Percentiles rank a stretch among this genome's conserved stretches.
Evolutionary conservation across 305 asterid species (phyloP).

Genomic region (Fraxinus paxiana): DNA sequence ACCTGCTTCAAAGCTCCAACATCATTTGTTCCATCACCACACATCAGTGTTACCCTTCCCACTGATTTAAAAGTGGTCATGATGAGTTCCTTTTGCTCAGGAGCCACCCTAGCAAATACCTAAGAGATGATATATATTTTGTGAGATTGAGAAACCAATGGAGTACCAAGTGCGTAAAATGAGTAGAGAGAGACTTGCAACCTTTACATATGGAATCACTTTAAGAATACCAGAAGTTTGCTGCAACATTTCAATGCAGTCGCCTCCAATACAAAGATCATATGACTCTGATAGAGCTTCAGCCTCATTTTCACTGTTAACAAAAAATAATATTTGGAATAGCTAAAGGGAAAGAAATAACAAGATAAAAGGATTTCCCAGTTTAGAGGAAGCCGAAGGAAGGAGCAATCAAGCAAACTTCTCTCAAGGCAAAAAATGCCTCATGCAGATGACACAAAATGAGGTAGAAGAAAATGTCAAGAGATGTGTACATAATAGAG

Average conservation of each 20-base stretch:
- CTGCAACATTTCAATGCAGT: slow-evolving; percentile 91
- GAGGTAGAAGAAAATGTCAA: neutral
- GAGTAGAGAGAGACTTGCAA: slow-evolving; percentile 21
- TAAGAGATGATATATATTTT: slow-evolving; percentile 24
- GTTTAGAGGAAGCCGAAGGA: neutral
- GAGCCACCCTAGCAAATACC: slow-evolving; percentile 99
- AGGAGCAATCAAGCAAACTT: slow-evolving; percentile 13
- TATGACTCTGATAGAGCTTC: slow-evolving; percentile 69
- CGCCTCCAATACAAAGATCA: slow-evolving; percentile 96
- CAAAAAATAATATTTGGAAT: slow-evolving; percentile 18
- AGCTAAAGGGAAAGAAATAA: slow-evolving; percentile 17
- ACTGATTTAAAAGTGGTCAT: slow-evolving; percentile 88
- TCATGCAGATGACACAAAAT: slow-evolving; percentile 2
- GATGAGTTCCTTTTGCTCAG: slow-evolving; percentile 97
- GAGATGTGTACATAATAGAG: slow-evolving; percentile 3
- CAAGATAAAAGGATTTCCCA: neutral
- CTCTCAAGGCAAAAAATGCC: neutral
- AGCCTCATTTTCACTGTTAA: slow-evolving; percentile 65
- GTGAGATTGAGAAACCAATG: slow-evolving; percentile 14
- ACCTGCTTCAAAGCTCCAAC: slow-evolving; percentile 99
- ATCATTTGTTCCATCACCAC: slow-evolving; percentile 99
- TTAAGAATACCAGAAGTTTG: slow-evolving; percentile 69
- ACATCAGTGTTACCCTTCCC: slow-evolving; percentile 93
- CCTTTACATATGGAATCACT: slow-evolving; percentile 94
- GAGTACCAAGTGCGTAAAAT: neutral